These are phyloP conservation scores for Ceratobasidium sp. DNA, from an alignment of 1,284 basidiomycete species.

Conservation along the genomic window DNA sequence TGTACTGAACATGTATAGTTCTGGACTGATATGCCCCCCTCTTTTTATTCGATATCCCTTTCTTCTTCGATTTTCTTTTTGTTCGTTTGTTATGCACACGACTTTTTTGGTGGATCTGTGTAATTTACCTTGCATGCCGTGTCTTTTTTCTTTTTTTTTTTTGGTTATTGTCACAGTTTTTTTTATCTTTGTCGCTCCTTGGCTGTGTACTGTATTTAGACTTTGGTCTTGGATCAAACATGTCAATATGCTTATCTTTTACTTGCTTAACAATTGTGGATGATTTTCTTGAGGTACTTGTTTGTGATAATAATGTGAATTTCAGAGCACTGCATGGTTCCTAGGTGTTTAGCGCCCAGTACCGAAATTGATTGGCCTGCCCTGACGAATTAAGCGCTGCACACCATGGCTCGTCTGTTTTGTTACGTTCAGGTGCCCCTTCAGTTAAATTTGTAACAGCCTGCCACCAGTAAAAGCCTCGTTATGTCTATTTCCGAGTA, in stretches of 20 bases:
- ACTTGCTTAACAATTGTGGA: too few relatives aligned
- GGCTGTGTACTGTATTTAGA: constrained; percentile 14
- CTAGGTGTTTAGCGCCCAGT: too few relatives aligned
- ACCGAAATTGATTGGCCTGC: too few relatives aligned
- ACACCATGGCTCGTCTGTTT: too few relatives aligned
- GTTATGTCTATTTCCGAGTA: too few relatives aligned
- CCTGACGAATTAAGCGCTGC: too few relatives aligned
- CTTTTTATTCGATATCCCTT: constrained; percentile 3
- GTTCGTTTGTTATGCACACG: constrained; percentile 9
- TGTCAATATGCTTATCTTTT: neutral
- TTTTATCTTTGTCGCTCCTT: constrained; percentile 17
- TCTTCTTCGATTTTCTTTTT: neutral
- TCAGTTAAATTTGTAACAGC: too few relatives aligned
- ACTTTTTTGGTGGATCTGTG: constrained; percentile 19
- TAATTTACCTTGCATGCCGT: constrained; percentile 16
- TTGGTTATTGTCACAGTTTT: neutral
- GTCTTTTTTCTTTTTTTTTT: neutral
- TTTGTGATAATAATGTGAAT: too few relatives aligned
- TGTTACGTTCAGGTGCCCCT: too few relatives aligned
- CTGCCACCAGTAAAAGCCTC: too few relatives aligned
- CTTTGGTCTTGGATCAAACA: constrained; percentile 1
- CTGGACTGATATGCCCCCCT: constrained; percentile 6
- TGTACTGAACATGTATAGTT: constrained; percentile 17
- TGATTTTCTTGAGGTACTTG: too few relatives aligned
- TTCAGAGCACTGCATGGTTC: too few relatives aligned